Evolutionary conservation across 176 grass and related monocot genomes (phyloP).

Genomic region (Avena insularis): DNA sequence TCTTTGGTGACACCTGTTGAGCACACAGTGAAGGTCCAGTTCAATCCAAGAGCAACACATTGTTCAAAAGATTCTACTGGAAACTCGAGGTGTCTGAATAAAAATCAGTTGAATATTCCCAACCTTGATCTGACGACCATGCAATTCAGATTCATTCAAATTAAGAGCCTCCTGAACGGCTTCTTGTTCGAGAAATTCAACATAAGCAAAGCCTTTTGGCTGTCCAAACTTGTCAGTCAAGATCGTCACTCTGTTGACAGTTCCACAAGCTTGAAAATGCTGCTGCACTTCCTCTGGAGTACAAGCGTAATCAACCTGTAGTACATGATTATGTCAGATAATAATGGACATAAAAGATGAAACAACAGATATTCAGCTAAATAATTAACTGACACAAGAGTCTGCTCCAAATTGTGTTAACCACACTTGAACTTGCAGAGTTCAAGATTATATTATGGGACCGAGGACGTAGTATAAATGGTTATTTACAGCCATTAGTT

Average conservation of each 20-base stretch:
- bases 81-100: neutral
- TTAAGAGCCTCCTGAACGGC: constrained; percentile 62
- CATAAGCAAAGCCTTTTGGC: constrained; percentile 69
- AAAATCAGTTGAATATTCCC: neutral
- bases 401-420: neutral
- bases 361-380: neutral
- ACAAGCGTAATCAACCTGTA: constrained; percentile 68
- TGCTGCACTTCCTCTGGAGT: constrained; percentile 73
- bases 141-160: constrained; percentile 69
- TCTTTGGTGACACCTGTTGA: constrained; percentile 62
- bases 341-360: neutral
- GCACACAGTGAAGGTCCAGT: neutral
- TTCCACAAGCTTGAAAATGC: constrained; percentile 75
- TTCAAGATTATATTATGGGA: neutral
- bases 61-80: neutral
- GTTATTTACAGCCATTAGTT: neutral
- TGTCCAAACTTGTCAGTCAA: constrained; percentile 73
- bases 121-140: constrained; percentile 72
- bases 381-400: neutral
- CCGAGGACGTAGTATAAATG: neutral
- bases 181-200: constrained; percentile 72
- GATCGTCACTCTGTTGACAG: constrained; percentile 65
- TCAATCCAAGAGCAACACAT: neutral
- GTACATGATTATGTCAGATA: constrained; percentile 12
- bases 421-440: neutral